Conservation (phyloP, 345 rosid species). For the Eucalyptus pauciflora region DNA sequence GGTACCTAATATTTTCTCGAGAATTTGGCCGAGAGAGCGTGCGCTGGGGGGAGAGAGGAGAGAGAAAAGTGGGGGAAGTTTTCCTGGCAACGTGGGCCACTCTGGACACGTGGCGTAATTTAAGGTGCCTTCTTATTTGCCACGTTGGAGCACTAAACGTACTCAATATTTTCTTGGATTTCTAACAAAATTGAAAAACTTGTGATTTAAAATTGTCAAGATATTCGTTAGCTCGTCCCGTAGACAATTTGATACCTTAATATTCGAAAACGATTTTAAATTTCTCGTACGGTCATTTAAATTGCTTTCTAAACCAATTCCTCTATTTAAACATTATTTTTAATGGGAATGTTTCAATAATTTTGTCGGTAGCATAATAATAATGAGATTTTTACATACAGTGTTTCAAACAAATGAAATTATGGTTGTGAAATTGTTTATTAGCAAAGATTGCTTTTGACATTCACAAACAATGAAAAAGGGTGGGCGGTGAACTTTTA, state of each 20-base stretch:
- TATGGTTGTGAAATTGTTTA: neutral
- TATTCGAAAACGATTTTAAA: neutral
- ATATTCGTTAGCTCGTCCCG: neutral
- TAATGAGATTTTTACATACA: neutral
- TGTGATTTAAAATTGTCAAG: neutral
- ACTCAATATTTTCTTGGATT: too few species aligned
- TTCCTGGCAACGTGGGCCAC: too few species aligned
- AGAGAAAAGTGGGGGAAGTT: too few species aligned
- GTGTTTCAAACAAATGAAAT: neutral
- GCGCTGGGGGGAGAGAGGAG: too few species aligned
- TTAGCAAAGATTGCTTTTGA: neutral
- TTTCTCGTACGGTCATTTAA: neutral
- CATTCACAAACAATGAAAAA: neutral
- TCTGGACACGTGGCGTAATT: too few species aligned
- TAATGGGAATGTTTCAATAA: neutral
- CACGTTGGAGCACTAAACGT: too few species aligned
- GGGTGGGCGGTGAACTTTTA: neutral
- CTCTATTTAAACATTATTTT: neutral
- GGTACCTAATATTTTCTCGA: too few species aligned
- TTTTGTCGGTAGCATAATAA: neutral
- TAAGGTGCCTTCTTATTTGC: too few species aligned
- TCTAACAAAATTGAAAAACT: neutral
- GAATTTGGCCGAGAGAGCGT: too few species aligned
- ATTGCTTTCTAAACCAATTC: neutral
- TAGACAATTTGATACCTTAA: neutral